phyloP scores from a whole-genome alignment of 257 asterid genomes.

The Solanum chilense region DNA sequence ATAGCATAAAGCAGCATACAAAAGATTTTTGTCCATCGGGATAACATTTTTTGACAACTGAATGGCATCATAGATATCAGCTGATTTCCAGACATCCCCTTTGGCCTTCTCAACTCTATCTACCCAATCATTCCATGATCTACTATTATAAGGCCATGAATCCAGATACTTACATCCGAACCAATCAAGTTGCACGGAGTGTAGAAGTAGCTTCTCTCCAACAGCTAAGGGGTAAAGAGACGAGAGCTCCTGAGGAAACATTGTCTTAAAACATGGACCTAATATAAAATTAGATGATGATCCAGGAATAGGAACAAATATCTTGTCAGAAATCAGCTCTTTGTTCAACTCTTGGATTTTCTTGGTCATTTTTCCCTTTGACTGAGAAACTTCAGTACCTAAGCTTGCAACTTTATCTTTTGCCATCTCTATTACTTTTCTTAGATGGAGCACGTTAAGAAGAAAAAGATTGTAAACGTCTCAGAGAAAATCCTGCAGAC shows the following conservation, averaged over 20 bases:
- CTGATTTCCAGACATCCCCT: not conserved
- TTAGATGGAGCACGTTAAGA: not conserved
- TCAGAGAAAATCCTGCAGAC: not conserved
- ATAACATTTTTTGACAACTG: not conserved
- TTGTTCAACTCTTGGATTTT: not conserved
- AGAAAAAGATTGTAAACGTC: not conserved
- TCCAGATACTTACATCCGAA: not conserved
- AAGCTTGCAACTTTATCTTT: not conserved
- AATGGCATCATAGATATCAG: not conserved
- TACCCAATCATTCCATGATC: not conserved
- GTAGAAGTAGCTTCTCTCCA: not conserved
- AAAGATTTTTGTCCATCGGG: not conserved
- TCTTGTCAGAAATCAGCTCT: not conserved
- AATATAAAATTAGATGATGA: not conserved
- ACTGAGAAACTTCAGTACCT: not conserved
- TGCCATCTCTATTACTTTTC: not conserved
- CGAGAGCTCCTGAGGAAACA: not conserved
- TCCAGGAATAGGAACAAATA: not conserved
- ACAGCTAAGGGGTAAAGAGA: not conserved
- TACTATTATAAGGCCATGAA: not conserved
- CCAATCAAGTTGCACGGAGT: not conserved
- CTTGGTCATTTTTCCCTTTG: not conserved
- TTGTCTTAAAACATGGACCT: not conserved
- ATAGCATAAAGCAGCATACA: not conserved
- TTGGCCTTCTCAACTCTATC: not conserved